Base-by-base conservation (phyloP, 169 alveolate genomes). In the Haemoproteus tartakovskyi region DNA sequence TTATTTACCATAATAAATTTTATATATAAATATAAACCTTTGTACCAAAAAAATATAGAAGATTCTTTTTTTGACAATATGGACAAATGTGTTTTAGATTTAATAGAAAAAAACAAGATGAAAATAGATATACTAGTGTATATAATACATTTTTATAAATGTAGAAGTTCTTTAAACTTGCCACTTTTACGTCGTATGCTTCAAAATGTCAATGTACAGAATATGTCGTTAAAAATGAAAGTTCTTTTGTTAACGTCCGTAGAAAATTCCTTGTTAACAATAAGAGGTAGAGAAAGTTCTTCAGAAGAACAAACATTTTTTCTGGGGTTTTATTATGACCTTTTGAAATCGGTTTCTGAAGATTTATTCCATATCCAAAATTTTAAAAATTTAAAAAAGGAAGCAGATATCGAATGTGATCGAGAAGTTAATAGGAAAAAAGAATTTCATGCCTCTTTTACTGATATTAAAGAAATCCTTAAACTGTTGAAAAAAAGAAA, bases 391-490 rank as follows among this genome's bases (percentile, higher is more conserved):
- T 29, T 27, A 43, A 43, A 24, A 33, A 52, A 22, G 43, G 9
- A 9, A 45, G 2, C n/a, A 33, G 26, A 16, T 19, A 40, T 26
- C 1, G 18, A 14, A 43, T 3, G 21, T 45, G 3, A 36, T 18
- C 11, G 18, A 60, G 19, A 27, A n/a, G 22, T 18, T 8, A 14
- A 18, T 2, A 0, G 27, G 19, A 21, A 57, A 46, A 27, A 18
- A 30, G 84, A 29, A 37, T 38, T 36, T 57, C 14, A 57, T 8
- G 30, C 78, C 4, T 24, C 2, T 16, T n/a, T n/a, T n/a, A 56
- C 56, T 8, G 84, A 74, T 60, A 57, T 74, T 41, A 74, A 74
- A n/a, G 84, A 74, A 45, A 46, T 74, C 21, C 46, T 57, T 30
- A 74, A 74, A 74, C 33, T 43, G 2, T 18, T 74, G 43, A 74